Evolutionary conservation across 2,329 filamentous ascomycete species (phyloP).

Genomic region (Cladosporium sp.): DNA sequence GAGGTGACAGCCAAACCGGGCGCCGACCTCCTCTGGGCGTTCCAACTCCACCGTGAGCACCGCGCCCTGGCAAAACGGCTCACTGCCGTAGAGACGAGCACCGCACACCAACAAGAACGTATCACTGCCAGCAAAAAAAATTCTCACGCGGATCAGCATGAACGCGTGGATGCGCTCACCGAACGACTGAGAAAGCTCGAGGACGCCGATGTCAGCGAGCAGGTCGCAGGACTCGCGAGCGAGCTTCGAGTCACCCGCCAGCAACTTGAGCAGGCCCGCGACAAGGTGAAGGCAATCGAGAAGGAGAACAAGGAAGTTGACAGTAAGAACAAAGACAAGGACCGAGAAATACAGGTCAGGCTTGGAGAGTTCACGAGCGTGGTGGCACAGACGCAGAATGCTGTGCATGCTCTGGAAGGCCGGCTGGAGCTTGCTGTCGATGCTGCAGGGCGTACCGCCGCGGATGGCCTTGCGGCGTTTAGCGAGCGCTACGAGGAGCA

Average conservation of each 20-base stretch:
- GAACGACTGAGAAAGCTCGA: constrained; percentile 55
- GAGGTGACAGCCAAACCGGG: constrained; percentile 18
- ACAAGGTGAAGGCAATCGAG: neutral
- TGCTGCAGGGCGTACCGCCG: neutral
- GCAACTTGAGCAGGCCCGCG: neutral
- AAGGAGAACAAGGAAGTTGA: neutral
- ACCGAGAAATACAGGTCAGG: neutral
- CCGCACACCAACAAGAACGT: neutral
- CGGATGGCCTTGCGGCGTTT: neutral
- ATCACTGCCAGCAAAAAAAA: neutral
- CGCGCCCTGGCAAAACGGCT: constrained; percentile 33
- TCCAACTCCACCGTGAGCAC: constrained; percentile 38
- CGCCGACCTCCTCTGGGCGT: constrained; percentile 38
- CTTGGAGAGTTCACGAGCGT: neutral
- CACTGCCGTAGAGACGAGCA: constrained; percentile 30
- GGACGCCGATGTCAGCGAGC: neutral
- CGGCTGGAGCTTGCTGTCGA: neutral
- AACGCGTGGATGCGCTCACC: constrained; percentile 42
- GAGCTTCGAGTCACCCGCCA: neutral
- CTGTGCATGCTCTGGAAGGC: neutral
- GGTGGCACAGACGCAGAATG: neutral
- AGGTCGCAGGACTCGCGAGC: constrained; percentile 4
- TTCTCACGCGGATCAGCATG: neutral
- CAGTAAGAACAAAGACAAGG: neutral
- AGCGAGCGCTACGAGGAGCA: neutral